phyloP scores from a whole-genome alignment of 768 basidiomycete species.

The Trametes coccinea region DNA sequence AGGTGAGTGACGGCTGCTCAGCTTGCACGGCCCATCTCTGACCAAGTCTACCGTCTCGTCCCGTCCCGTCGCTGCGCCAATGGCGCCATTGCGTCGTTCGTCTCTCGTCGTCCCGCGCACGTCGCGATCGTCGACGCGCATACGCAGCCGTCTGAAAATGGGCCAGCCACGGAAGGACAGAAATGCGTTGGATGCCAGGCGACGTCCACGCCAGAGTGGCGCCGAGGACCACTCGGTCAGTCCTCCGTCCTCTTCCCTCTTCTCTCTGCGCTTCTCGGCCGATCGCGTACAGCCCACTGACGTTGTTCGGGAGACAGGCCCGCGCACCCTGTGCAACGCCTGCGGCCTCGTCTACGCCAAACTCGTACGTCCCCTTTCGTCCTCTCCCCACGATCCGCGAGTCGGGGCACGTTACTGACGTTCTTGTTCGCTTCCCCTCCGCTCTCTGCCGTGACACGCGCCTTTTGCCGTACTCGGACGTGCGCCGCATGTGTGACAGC shows the following conservation, averaged over 20 bases:
- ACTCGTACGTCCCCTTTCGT: slow-evolving; percentile 49
- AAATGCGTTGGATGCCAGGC: slow-evolving; percentile 80
- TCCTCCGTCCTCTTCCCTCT: slow-evolving; percentile 11
- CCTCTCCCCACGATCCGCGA: slow-evolving; percentile 5
- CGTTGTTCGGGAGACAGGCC: slow-evolving; percentile 46
- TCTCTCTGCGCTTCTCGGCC: neutral
- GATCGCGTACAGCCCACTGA: slow-evolving; percentile 17
- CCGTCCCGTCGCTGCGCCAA: too few species aligned
- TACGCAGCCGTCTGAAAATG: slow-evolving; percentile 41
- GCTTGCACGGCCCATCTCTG: neutral
- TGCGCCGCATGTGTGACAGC: slow-evolving; percentile 13
- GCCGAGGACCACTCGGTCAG: slow-evolving; percentile 78
- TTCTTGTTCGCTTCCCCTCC: neutral
- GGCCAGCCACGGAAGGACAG: slow-evolving; percentile 56
- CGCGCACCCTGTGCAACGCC: slow-evolving; percentile 82
- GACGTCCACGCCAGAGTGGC: slow-evolving; percentile 87
- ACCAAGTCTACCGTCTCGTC: neutral
- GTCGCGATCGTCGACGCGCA: slow-evolving; percentile 1
- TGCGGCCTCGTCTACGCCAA: slow-evolving; percentile 88
- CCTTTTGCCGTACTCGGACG: neutral
- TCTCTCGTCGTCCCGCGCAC: neutral
- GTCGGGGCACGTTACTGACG: neutral
- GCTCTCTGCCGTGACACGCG: neutral
- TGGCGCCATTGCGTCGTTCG: neutral
- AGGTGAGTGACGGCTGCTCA: slow-evolving; percentile 24